phyloP scores from a whole-genome alignment of 257 asterid species.

The Gentiana straminea region DNA sequence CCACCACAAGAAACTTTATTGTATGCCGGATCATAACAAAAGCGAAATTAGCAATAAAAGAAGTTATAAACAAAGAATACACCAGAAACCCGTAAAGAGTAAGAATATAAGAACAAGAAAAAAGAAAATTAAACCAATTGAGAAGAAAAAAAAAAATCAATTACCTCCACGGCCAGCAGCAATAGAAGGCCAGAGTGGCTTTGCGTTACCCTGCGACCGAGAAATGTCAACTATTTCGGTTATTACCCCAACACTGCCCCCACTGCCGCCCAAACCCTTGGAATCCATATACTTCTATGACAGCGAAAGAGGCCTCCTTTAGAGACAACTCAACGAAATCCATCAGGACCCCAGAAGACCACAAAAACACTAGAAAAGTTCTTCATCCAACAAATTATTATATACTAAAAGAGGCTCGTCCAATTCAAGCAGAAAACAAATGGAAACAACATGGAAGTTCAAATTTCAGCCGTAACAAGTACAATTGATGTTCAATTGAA shows the following conservation, averaged over 20 bases:
- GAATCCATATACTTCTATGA: conserved; percentile 50
- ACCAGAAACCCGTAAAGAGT: background rate
- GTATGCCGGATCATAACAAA: too few relatives aligned
- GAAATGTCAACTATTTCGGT: conserved; percentile 35
- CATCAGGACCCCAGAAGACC: conserved; percentile 19
- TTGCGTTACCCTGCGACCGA: conserved; percentile 24
- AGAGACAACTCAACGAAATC: conserved; percentile 28
- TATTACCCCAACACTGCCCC: conserved; percentile 16
- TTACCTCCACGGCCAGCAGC: conserved; percentile 19
- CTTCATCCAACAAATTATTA: conserved; percentile 7
- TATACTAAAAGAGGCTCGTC: background rate
- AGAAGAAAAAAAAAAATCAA: background rate
- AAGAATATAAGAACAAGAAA: background rate
- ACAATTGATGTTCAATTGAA: conserved; percentile 22
- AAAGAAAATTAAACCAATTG: background rate
- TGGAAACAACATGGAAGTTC: background rate
- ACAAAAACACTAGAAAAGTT: conserved; percentile 8
- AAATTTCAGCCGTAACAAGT: conserved; percentile 13
- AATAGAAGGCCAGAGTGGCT: conserved; percentile 9
- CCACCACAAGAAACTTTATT: background rate
- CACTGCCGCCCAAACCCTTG: conserved; percentile 34
- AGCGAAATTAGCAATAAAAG: too few relatives aligned
- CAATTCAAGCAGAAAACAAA: conserved; percentile 9
- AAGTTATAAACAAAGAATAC: too few relatives aligned
- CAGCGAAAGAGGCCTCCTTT: conserved; percentile 13